These are phyloP conservation scores for Cruciata laevipes DNA, from an alignment of 257 asterid genomes.

Conservation along the genomic window DNA sequence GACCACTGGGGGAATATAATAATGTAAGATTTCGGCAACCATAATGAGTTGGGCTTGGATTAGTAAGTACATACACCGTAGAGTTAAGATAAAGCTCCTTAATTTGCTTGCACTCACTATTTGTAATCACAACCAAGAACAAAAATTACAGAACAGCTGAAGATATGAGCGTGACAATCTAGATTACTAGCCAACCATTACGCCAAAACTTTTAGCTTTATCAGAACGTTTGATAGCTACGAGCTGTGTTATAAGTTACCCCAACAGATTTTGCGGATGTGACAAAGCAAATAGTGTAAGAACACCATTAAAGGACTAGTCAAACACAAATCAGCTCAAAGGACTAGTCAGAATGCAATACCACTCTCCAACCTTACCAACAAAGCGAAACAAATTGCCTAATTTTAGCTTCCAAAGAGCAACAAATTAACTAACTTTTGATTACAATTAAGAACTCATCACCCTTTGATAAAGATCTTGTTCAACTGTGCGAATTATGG, in stretches of 20 bases:
- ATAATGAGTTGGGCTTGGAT: too few relatives aligned
- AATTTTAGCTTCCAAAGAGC: too few relatives aligned
- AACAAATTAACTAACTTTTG: too few relatives aligned
- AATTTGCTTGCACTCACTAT: too few relatives aligned
- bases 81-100: not conserved
- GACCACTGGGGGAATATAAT: too few relatives aligned
- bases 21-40: too few relatives aligned
- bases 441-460: not conserved
- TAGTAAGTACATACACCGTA: not conserved
- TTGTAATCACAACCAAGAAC: not conserved
- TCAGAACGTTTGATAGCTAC: not conserved
- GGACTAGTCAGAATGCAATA: too few relatives aligned
- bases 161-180: not conserved
- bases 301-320: not conserved
- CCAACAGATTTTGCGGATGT: too few relatives aligned
- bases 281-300: not conserved
- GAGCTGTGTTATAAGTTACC: not conserved
- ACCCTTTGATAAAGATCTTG: conserved; percentile 3
- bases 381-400: too few relatives aligned
- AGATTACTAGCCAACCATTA: not conserved
- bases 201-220: not conserved
- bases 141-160: not conserved
- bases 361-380: too few relatives aligned
- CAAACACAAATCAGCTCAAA: not conserved
- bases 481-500: not conserved